Base-by-base conservation (phyloP, 495 filamentous ascomycete species). In the Podospora pseudoanserina region DNA sequence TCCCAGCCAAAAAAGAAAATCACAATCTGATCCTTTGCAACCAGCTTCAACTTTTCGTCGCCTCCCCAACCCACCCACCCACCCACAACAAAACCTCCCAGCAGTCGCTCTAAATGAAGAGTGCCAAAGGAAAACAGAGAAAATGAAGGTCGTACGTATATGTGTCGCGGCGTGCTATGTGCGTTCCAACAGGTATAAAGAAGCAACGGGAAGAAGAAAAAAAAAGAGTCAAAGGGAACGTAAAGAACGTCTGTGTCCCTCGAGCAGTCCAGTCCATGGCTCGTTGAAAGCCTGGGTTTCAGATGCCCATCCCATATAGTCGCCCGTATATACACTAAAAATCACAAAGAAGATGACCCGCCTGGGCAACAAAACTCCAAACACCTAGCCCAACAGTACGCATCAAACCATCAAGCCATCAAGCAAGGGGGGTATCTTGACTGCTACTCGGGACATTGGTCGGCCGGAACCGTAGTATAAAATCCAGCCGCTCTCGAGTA, bases 401-500 rank as follows among this genome's bases (percentile, higher is more conserved):
- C 61, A 39, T 28, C 57, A 2, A 56, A 18, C 59, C 58, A 66
- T 9, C 44, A 60, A 32, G 49, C 20, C 60, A 64, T n/a, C 0
- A 59, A 54, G 20, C 34, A 65, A 23, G 6, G n/a, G 6, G n/a
- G 57, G 57, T 55, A 54, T 53, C 20, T 59, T 23, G n/a, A 20
- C 18, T 5, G 34, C 5, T 39, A 39, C 19, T 59, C 49, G 44
- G 20, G 34, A 19, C 13, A 54, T 44, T 56, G 53, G 27, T 23
- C 23, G 23, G 23, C 23, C 23, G 23, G 23, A 23, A 23, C 23
- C 23, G 23, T 23, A 23, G 23, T 23, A 23, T 23, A 23, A 23
- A 26, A 16, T 53, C 75, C 76, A 30, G 71, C 66, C 11, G 76
- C 75, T 39, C 76, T 72, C 34, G 18, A 59, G 60, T 74, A 78